Evolutionary conservation across 2,329 filamentous ascomycete genomes (phyloP).

Genomic region (Coccinonectria pachysandricola): DNA sequence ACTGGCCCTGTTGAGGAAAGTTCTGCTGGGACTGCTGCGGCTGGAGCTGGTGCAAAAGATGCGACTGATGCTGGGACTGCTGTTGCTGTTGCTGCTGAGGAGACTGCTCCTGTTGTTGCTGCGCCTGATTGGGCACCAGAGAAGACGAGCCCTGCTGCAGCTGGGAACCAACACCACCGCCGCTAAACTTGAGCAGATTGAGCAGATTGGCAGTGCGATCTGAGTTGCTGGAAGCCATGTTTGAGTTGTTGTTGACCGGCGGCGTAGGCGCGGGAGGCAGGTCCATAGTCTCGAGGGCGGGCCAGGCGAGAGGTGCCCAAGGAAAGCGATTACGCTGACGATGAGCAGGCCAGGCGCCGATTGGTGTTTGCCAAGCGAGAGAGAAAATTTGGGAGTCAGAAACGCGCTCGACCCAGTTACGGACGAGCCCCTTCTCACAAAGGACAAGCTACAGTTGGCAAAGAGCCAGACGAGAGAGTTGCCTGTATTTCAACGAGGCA

Average conservation of each 20-base stretch:
- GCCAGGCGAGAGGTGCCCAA: too few species aligned
- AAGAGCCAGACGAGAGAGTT: constrained; percentile 2
- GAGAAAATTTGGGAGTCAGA: constrained; percentile 8
- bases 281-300: constrained; percentile 29
- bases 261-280: constrained; percentile 43
- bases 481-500: constrained; percentile 4
- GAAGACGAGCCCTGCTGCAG: constrained; percentile 21
- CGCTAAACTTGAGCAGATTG: constrained; percentile 52
- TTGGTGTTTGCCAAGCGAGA: too few species aligned
- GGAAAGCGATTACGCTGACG: constrained; percentile 10
- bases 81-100: constrained; percentile 5
- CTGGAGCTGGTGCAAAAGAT: constrained; percentile 12
- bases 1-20: constrained; percentile 11
- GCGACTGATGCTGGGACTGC: constrained; percentile 17
- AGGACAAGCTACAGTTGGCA: too few species aligned
- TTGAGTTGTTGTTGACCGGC: constrained; percentile 27
- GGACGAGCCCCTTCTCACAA: too few species aligned
- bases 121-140: constrained; percentile 5
- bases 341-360: too few species aligned
- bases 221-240: constrained; percentile 27
- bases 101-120: constrained; percentile 9
- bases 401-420: too few species aligned
- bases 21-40: constrained; percentile 14
- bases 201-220: constrained; percentile 47
- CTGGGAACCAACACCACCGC: constrained; percentile 25